Percentiles rank a stretch among this genome's conserved stretches.
Conservation (phyloP, 176 grass and related monocot species). For the Ananas comosus region DNA sequence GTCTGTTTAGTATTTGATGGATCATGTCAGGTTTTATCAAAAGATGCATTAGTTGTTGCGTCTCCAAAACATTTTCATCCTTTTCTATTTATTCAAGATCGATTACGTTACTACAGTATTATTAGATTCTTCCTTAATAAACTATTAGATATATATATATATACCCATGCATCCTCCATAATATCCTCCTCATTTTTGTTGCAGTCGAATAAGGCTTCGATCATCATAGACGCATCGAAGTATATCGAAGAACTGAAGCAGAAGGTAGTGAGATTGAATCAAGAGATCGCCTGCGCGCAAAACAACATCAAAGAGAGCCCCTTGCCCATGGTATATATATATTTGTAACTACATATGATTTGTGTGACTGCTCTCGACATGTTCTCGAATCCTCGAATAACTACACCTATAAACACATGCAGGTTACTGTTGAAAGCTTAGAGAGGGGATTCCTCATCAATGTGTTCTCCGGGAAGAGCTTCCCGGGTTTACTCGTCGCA, state of each 20-base stretch:
- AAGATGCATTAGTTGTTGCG: too few species aligned
- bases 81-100: too few species aligned
- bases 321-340: conserved; percentile 28
- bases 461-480: conserved; percentile 62
- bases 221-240: conserved; percentile 77
- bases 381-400: conserved; percentile 12
- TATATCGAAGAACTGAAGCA: conserved; percentile 88
- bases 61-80: too few species aligned
- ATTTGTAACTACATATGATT: not conserved
- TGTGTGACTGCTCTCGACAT: not conserved
- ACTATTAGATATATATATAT: not conserved
- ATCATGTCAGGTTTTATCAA: too few species aligned
- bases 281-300: conserved; percentile 59
- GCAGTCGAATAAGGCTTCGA: conserved; percentile 59
- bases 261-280: conserved; percentile 69
- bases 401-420: conserved; percentile 8
- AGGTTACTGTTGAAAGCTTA: conserved; percentile 85
- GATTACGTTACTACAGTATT: not conserved
- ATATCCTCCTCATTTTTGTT: not conserved
- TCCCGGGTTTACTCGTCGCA: conserved; percentile 60
- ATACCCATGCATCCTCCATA: not conserved
- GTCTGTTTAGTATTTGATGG: too few species aligned
- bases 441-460: conserved; percentile 81
- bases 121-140: not conserved
- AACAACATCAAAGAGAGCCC: conserved; percentile 15